Conservation (phyloP, 2,329 filamentous ascomycete genomes). For the Fusarium nurragi region DNA sequence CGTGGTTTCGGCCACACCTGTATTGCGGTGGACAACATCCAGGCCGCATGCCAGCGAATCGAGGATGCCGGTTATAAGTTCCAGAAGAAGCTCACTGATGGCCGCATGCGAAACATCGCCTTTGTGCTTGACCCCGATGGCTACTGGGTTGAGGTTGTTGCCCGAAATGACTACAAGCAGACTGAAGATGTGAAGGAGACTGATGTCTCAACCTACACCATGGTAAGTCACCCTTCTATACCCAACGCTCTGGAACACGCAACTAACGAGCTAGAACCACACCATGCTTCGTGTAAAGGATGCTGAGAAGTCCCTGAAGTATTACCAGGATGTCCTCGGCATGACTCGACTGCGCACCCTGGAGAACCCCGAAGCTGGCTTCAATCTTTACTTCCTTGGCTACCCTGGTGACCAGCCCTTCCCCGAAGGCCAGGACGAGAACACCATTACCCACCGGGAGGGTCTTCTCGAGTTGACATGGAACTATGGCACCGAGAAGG, state of each 20-base stretch:
- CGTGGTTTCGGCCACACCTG: conserved; percentile 88
- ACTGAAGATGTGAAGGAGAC: conserved; percentile 78
- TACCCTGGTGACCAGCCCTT: conserved; percentile 71
- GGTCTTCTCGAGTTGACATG: conserved; percentile 91
- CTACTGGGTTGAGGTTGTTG: conserved; percentile 87
- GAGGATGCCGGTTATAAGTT: conserved; percentile 92
- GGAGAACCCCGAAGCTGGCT: conserved; percentile 75
- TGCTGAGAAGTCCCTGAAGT: conserved; percentile 75
- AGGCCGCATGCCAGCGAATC: conserved; percentile 87
- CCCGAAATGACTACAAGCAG: conserved; percentile 75
- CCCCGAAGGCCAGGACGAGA: conserved; percentile 53
- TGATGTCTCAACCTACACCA: conserved; percentile 78
- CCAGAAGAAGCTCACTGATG: conserved; percentile 93
- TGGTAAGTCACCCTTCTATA: conserved; percentile 53
- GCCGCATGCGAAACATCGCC: conserved; percentile 86
- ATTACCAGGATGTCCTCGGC: conserved; percentile 87
- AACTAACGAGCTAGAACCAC: conserved; percentile 69
- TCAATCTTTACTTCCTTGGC: conserved; percentile 93
- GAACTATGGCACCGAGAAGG: conserved; percentile 86
- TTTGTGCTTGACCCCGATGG: conserved; percentile 90
- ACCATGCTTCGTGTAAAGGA: conserved; percentile 96
- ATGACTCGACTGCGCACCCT: conserved; percentile 82
- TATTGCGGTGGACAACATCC: conserved; percentile 83
- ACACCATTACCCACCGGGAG: conserved; percentile 73
- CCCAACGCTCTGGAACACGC: background rate